phyloP scores from a whole-genome alignment of 2,329 filamentous ascomycete genomes.

The Purpureocillium lavendulum region DNA sequence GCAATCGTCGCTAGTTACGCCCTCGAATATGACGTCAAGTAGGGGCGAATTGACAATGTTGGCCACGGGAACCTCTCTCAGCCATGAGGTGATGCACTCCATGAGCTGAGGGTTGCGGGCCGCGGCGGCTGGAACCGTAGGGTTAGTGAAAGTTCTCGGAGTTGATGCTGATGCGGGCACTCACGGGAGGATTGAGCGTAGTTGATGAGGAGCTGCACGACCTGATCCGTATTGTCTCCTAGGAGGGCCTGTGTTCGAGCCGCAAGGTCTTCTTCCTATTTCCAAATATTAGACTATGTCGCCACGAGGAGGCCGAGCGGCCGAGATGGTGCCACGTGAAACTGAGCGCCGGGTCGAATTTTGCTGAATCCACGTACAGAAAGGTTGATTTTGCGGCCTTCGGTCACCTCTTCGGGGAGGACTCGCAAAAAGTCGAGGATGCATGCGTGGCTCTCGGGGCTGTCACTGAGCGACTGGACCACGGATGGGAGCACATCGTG shows the following conservation, averaged over 20 bases:
- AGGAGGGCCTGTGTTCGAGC: slow-evolving; percentile 81
- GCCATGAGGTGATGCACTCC: slow-evolving; percentile 94
- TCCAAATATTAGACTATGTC: slow-evolving; percentile 31
- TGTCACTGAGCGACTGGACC: slow-evolving; percentile 67
- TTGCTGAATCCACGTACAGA: slow-evolving; percentile 76
- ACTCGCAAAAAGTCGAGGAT: slow-evolving; percentile 95
- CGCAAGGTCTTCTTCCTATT: slow-evolving; percentile 89
- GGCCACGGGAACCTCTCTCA: slow-evolving; percentile 80
- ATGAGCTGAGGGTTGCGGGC: slow-evolving; percentile 83
- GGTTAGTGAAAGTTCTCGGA: background rate
- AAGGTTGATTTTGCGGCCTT: slow-evolving; percentile 98
- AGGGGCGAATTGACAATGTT: slow-evolving; percentile 81
- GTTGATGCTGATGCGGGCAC: slow-evolving; percentile 18
- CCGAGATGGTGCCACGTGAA: slow-evolving; percentile 23
- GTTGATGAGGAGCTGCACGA: slow-evolving; percentile 77
- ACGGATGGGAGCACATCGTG: slow-evolving; percentile 83
- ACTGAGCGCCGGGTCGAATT: slow-evolving; percentile 30
- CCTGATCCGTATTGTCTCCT: slow-evolving; percentile 81
- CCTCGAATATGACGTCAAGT: slow-evolving; percentile 71
- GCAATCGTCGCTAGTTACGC: slow-evolving; percentile 65
- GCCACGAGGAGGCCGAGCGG: slow-evolving; percentile 25
- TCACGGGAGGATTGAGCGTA: slow-evolving; percentile 88
- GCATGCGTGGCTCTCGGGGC: slow-evolving; percentile 71
- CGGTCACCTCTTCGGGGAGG: slow-evolving; percentile 95
- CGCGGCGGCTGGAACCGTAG: slow-evolving; percentile 49